phyloP scores from a whole-genome alignment of 176 grass and related monocot genomes.

The Lolium multiflorum region DNA sequence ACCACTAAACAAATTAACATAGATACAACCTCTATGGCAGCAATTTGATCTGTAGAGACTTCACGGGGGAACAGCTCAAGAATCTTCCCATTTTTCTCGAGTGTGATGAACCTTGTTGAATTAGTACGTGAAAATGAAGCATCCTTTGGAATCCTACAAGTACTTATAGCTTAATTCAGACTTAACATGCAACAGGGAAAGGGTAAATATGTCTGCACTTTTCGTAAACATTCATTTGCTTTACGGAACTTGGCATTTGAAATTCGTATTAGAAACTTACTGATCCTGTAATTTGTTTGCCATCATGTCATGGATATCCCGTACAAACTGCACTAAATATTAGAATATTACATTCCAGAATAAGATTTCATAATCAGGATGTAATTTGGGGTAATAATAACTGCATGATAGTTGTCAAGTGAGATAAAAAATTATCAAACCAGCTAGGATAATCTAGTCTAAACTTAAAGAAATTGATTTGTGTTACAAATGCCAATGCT shows the following conservation, averaged over 20 bases:
- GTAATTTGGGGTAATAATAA: conserved; percentile 10
- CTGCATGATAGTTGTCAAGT: conserved; percentile 25
- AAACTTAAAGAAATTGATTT: conserved; percentile 5
- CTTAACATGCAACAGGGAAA: conserved; percentile 14
- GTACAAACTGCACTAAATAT: conserved; percentile 80
- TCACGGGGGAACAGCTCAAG: conserved; percentile 75
- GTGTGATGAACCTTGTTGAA: conserved; percentile 72
- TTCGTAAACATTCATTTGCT: background rate
- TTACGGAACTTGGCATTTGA: background rate
- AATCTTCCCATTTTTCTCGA: conserved; percentile 88
- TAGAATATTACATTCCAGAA: conserved; percentile 31
- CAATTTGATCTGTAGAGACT: conserved; percentile 83
- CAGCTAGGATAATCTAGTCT: conserved; percentile 14
- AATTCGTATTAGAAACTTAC: conserved; percentile 58
- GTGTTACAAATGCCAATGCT: background rate
- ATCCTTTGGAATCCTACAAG: conserved; percentile 61
- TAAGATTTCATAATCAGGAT: conserved; percentile 22
- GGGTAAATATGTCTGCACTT: conserved; percentile 4
- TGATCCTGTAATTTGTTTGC: conserved; percentile 67
- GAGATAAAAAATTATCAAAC: conserved; percentile 20
- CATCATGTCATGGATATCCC: conserved; percentile 97
- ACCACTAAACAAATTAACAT: conserved; percentile 36
- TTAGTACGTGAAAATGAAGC: conserved; percentile 49
- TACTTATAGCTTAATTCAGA: conserved; percentile 20
- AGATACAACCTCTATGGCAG: conserved; percentile 80